These are phyloP conservation scores for Alectoria sarmentosa DNA, from an alignment of 495 filamentous ascomycete genomes.

Conservation along the genomic window DNA sequence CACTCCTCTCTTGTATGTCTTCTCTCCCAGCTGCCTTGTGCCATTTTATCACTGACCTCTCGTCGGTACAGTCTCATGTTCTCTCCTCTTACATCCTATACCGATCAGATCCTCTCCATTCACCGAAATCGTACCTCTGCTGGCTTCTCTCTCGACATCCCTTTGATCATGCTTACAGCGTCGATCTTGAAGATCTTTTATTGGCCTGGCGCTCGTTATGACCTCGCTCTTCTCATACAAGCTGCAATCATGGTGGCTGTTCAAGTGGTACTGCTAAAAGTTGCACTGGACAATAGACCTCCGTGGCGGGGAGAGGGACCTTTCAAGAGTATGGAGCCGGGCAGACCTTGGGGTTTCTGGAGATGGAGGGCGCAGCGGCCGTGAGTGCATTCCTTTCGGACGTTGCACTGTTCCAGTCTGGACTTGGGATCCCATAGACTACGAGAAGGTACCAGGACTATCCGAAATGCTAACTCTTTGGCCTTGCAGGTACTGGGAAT, in stretches of 20 bases:
- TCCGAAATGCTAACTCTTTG: slow-evolving; percentile 7
- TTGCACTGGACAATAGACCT: slow-evolving; percentile 86
- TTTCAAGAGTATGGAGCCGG: slow-evolving; percentile 43
- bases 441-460: not conserved
- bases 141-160: slow-evolving; percentile 87
- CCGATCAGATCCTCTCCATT: slow-evolving; percentile 88
- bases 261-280: slow-evolving; percentile 77
- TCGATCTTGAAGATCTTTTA: slow-evolving; percentile 92
- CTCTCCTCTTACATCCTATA: slow-evolving; percentile 80
- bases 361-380: slow-evolving; percentile 79
- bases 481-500: slow-evolving; percentile 72
- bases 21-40: not conserved
- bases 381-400: slow-evolving; percentile 39
- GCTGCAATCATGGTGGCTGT: slow-evolving; percentile 79
- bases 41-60: slow-evolving; percentile 2
- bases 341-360: slow-evolving; percentile 88
- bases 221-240: slow-evolving; percentile 72
- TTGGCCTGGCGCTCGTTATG: slow-evolving; percentile 85
- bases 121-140: slow-evolving; percentile 71
- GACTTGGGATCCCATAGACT: not conserved
- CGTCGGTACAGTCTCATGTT: slow-evolving; percentile 50
- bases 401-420: not conserved
- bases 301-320: slow-evolving; percentile 48
- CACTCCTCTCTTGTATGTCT: slow-evolving; percentile 26
- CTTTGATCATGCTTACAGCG: slow-evolving; percentile 93